Percentiles rank a stretch among this genome's conserved stretches.
These are phyloP conservation scores for Castanopsis chinensis DNA, from an alignment of 306 rosid species.

Conservation along the genomic window DNA sequence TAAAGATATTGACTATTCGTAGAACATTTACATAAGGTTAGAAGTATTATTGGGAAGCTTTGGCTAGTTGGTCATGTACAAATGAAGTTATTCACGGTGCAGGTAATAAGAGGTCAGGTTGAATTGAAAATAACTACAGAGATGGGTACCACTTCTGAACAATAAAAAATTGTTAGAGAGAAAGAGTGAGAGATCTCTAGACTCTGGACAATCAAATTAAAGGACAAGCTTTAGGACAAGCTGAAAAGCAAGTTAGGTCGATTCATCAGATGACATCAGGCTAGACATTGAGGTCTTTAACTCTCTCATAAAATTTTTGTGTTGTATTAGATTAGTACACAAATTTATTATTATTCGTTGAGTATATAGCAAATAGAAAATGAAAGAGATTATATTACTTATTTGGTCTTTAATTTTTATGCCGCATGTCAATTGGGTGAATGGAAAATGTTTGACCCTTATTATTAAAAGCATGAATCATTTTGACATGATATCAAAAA, in stretches of 20 bases:
- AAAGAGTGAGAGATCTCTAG: not conserved
- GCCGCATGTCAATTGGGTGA: no score
- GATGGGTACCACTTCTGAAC: conserved; percentile 2
- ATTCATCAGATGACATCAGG: not conserved
- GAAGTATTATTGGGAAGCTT: conserved; percentile 12
- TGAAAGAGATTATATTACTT: no score
- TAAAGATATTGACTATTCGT: conserved; percentile 52
- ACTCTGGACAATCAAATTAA: conserved; percentile 23
- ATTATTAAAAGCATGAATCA: no score
- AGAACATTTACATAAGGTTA: conserved; percentile 34
- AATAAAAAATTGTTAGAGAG: conserved; percentile 1
- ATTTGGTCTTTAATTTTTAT: no score
- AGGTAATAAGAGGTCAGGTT: not conserved
- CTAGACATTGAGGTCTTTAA: not conserved
- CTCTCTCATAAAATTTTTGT: no score
- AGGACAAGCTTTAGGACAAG: conserved; percentile 1
- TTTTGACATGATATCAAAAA: no score
- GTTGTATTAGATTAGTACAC: no score
- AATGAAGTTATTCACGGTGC: conserved; percentile 6
- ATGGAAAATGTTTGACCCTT: no score
- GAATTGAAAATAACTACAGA: not conserved
- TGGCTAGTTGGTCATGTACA: conserved; percentile 27
- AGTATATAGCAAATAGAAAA: no score
- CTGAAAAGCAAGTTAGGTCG: not conserved
- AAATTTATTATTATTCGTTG: not conserved